phyloP scores from a whole-genome alignment of 2,329 filamentous ascomycete species.

The Albophoma yamanashiensis region DNA sequence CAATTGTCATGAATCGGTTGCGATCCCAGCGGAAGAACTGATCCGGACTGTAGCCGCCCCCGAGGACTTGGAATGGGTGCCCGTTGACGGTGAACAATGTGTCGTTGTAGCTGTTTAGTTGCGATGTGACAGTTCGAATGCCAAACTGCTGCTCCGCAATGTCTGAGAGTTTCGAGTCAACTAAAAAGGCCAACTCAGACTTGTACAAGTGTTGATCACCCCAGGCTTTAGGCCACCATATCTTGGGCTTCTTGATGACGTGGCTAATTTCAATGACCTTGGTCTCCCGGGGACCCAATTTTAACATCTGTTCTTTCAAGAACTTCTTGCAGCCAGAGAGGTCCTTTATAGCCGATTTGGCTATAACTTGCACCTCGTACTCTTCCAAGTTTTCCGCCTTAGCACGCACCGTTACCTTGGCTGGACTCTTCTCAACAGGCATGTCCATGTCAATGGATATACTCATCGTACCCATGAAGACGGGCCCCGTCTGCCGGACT shows the following conservation, averaged over 20 bases:
- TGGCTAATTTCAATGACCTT: constrained; percentile 23
- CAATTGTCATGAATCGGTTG: constrained; percentile 34
- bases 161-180: constrained; percentile 18
- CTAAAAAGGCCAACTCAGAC: constrained; percentile 16
- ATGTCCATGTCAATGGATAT: constrained; percentile 30
- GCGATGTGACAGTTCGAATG: constrained; percentile 30
- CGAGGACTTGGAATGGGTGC: constrained; percentile 47
- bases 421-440: constrained; percentile 11
- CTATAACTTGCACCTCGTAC: constrained; percentile 23
- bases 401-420: constrained; percentile 26
- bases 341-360: constrained; percentile 22
- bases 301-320: constrained; percentile 20
- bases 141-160: constrained; percentile 14
- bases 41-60: constrained; percentile 49
- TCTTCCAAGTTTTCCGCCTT: constrained; percentile 29
- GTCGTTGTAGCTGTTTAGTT: constrained; percentile 41
- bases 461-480: constrained; percentile 32
- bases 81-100: constrained; percentile 45
- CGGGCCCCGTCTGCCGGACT: constrained; percentile 41
- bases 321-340: constrained; percentile 13
- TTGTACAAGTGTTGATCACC: constrained; percentile 43
- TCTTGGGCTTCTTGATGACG: constrained; percentile 29
- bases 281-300: constrained; percentile 24
- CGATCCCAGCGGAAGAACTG: constrained; percentile 49
- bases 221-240: constrained; percentile 56